Evolutionary conservation across 305 asterid species (phyloP).

Genomic region (Fraxinus platypoda): DNA sequence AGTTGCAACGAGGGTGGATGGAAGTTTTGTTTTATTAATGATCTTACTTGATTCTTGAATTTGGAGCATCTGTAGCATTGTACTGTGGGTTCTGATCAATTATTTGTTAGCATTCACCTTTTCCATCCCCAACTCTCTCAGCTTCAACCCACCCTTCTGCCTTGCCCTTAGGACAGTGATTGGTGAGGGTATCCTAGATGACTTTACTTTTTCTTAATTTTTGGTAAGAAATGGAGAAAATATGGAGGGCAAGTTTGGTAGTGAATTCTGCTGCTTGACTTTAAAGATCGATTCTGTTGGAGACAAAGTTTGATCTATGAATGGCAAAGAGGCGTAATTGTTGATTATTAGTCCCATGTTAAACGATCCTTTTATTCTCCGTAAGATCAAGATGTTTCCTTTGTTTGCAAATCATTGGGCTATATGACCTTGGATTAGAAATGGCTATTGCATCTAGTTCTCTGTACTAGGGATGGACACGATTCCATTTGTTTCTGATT

Average conservation of each 20-base stretch:
- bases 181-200: neutral
- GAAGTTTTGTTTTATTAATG: neutral
- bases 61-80: neutral
- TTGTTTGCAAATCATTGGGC: too few species aligned
- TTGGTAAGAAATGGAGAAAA: neutral
- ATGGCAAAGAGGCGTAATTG: neutral
- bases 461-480: too few species aligned
- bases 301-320: neutral
- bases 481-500: too few species aligned
- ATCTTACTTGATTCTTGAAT: neutral
- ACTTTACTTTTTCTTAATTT: neutral
- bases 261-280: neutral
- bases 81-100: neutral
- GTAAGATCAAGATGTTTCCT: too few species aligned
- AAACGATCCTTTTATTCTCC: too few species aligned
- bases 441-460: too few species aligned
- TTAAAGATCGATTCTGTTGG: neutral
- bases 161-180: neutral
- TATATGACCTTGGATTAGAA: too few species aligned
- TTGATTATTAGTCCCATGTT: neutral
- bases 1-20: neutral
- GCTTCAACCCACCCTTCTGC: neutral
- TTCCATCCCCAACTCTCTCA: neutral
- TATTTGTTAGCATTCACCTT: neutral
- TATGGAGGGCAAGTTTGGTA: neutral